Base-by-base conservation (phyloP, 768 basidiomycete genomes). In the Naematelia aurantialba region DNA sequence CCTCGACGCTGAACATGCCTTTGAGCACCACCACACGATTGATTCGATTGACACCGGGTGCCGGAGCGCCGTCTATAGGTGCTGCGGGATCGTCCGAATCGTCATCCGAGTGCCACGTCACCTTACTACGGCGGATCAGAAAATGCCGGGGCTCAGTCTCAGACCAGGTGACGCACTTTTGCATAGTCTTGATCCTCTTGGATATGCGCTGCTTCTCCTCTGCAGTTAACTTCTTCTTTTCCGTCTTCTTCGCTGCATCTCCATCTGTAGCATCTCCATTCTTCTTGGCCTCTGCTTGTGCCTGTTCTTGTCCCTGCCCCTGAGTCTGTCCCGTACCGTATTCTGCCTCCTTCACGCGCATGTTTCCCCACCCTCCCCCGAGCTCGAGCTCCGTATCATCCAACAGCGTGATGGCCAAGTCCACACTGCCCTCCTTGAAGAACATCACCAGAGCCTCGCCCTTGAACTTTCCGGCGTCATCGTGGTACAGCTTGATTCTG, bases 341-440 rank as follows among this genome's bases (percentile, higher is more conserved):
- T 46, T 75, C 73, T n/a, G 76, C 76, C 46, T 67, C 69, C 50
- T 58, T 70, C 25, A 78, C 76, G 48, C 63, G 63, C 65, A 78
- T 78, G 50, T 71, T 76, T 0, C 76, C 77, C 52, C 82, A 82
- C 5, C 87, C 78, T 46, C 89, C 88, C 1, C 93, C 94, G 22
- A 94, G 68, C 58, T 91, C 81, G 60, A 99, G 79, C 75, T 96
- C 92, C 1, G 89, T 89, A 59, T 97, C 94, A 74, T 97, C 93
- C 60, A 98, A 80, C 54, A 98, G 80, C 65, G 82, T 87, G 61
- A 89, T 72, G 8, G 93, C 94, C 55, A 98, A 81, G 2, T 80
- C 78, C 19, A 98, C 96, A n/a, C 88, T 90, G 60, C 91, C 93
- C 75, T 94, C 91, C 77, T 96, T 96, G 82, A 97, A 94, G 78